A percentile compares a stretch with the other conserved stretches of the same genome.
Evolutionary conservation across 805 yeast genomes (phyloP).

Genomic region (Yamadazyma scolyti): DNA sequence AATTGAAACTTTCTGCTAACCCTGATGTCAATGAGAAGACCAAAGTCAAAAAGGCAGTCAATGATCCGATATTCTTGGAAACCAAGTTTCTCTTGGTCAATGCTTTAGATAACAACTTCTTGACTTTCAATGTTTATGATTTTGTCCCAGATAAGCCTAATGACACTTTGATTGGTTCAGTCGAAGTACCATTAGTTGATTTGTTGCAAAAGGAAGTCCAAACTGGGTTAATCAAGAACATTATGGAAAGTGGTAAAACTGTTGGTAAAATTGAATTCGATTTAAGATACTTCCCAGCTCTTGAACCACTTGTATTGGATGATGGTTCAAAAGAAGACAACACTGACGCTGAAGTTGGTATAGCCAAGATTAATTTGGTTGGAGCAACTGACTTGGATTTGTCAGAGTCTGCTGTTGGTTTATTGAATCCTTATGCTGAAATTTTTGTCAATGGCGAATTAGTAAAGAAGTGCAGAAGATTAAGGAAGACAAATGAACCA

Average conservation of each 20-base stretch:
- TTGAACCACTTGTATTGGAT: constrained; percentile 40
- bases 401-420: constrained; percentile 47
- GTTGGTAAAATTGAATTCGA: constrained; percentile 63
- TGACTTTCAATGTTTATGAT: constrained; percentile 53
- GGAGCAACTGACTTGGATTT: constrained; percentile 57
- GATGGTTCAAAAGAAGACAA: constrained; percentile 48
- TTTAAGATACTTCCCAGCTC: constrained; percentile 45
- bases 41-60: constrained; percentile 52
- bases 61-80: constrained; percentile 65
- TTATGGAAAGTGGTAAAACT: constrained; percentile 48
- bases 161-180: constrained; percentile 45
- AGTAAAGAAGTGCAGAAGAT: constrained; percentile 54
- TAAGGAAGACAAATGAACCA: constrained; percentile 70
- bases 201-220: constrained; percentile 52
- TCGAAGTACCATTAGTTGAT: constrained; percentile 54
- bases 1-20: constrained; percentile 33
- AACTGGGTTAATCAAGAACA: constrained; percentile 40
- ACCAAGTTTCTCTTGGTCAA: constrained; percentile 58
- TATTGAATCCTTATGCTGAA: constrained; percentile 67
- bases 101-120: constrained; percentile 48
- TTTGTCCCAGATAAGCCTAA: constrained; percentile 51
- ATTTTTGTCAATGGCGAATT: constrained; percentile 55
- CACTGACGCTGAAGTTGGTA: constrained; percentile 69
- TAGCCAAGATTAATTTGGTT: constrained; percentile 59
- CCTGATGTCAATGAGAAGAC: constrained; percentile 49